Evolutionary conservation across 805 yeast species (phyloP).

Genomic region (Yarrowia sp.): DNA sequence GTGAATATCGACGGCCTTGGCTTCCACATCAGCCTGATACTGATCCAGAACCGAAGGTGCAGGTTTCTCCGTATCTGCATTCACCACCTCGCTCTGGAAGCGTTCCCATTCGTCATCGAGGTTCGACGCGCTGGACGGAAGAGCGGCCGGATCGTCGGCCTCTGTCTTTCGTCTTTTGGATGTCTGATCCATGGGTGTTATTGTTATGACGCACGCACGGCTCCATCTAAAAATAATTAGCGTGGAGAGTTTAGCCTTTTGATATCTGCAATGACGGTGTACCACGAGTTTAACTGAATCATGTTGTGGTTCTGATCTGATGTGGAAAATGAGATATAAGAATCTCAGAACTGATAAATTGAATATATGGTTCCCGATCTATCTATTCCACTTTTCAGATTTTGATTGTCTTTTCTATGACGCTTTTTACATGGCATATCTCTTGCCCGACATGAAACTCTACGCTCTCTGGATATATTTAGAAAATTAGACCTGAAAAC

Average conservation of each 20-base stretch:
- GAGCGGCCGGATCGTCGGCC: slow-evolving; percentile 21
- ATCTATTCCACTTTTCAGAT: not conserved
- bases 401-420: not conserved
- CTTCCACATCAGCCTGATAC: slow-evolving; percentile 12
- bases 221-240: slow-evolving; percentile 21
- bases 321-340: too few species aligned
- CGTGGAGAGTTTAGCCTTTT: not conserved
- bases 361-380: rapidly evolving
- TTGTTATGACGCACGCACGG: slow-evolving; percentile 28
- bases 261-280: slow-evolving; percentile 15
- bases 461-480: not conserved
- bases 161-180: slow-evolving; percentile 28
- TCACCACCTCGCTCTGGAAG: slow-evolving; percentile 24
- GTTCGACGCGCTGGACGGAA: not conserved
- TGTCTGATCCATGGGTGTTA: slow-evolving; percentile 22
- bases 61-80: not conserved
- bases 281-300: not conserved
- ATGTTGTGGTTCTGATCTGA: too few species aligned
- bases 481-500: slow-evolving; percentile 18
- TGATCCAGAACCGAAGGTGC: slow-evolving; percentile 21
- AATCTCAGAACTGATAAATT: not conserved
- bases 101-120: slow-evolving; percentile 35
- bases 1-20: slow-evolving; percentile 25
- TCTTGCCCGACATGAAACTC: not conserved
- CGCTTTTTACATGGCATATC: not conserved